These are phyloP conservation scores for Byssoonygena ceratinophila DNA, from an alignment of 2,329 filamentous ascomycete species.

Conservation along the genomic window DNA sequence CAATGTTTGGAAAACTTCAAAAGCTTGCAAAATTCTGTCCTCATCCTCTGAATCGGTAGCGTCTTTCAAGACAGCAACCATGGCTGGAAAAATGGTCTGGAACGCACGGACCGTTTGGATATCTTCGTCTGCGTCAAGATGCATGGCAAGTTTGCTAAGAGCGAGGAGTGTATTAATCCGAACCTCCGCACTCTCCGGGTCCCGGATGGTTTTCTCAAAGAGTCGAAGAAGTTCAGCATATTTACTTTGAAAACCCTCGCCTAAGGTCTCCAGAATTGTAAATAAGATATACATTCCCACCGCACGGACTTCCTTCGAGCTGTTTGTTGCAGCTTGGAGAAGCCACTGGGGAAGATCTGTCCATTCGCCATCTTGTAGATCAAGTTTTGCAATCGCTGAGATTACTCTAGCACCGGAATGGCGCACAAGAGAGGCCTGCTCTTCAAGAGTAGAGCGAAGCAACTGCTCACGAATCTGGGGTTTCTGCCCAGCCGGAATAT, in stretches of 20 bases:
- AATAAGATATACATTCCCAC: conserved; percentile 89
- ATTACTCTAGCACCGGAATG: conserved; percentile 84
- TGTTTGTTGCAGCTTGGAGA: conserved; percentile 65
- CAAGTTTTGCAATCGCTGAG: conserved; percentile 71
- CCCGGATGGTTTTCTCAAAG: conserved; percentile 77
- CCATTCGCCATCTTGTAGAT: conserved; percentile 82
- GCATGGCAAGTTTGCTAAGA: conserved; percentile 74
- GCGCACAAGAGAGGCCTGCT: conserved; percentile 63
- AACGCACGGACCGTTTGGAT: conserved; percentile 60
- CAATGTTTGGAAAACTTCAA: conserved; percentile 94
- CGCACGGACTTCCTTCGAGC: conserved; percentile 68
- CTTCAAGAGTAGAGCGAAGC: conserved; percentile 70
- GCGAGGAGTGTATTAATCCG: conserved; percentile 90
- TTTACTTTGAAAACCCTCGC: conserved; percentile 72
- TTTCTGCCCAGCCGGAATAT: conserved; percentile 64
- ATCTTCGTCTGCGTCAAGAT: conserved; percentile 81
- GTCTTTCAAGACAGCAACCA: conserved; percentile 82
- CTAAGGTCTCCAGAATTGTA: conserved; percentile 79
- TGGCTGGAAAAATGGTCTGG: conserved; percentile 68
- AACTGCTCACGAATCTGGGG: conserved; percentile 68
- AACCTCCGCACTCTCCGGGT: conserved; percentile 82
- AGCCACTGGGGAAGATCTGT: conserved; percentile 67
- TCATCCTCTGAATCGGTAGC: conserved; percentile 71
- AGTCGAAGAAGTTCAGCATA: conserved; percentile 68
- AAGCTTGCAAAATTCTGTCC: conserved; percentile 77